phyloP scores from a whole-genome alignment of 345 rosid genomes.

The Carallia pectinifolia region DNA sequence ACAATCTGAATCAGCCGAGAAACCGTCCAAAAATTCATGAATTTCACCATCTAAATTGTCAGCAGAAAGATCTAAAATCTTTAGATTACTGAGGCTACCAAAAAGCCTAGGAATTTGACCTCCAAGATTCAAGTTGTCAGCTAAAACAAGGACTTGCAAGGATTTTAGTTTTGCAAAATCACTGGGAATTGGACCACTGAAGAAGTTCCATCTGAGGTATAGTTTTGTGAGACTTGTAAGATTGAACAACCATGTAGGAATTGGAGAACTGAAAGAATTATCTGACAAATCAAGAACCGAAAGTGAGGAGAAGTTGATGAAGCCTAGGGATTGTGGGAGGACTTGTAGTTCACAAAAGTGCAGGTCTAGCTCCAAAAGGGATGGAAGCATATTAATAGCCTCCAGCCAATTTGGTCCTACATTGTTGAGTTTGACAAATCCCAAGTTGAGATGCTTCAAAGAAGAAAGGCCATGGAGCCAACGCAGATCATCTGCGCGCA shows the following conservation, averaged over 20 bases:
- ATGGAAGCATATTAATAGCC: conserved; percentile 31
- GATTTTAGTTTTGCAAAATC: conserved; percentile 35
- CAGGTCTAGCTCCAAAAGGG: conserved; percentile 30
- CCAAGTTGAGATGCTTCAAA: conserved; percentile 28
- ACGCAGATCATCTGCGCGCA: conserved; percentile 5
- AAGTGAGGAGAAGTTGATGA: conserved; percentile 44
- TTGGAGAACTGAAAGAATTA: conserved; percentile 39
- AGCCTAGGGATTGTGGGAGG: conserved; percentile 12
- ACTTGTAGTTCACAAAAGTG: conserved; percentile 23
- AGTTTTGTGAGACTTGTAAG: conserved; percentile 47
- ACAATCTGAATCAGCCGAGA: conserved; percentile 25
- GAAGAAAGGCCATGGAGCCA: conserved; percentile 28
- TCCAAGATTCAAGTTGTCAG: conserved; percentile 34
- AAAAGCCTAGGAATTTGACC: conserved; percentile 40
- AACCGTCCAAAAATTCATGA: conserved; percentile 38
- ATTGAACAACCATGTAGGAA: conserved; percentile 51
- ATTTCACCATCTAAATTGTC: conserved; percentile 40
- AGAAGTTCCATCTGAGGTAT: conserved; percentile 37
- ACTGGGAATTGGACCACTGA: conserved; percentile 36
- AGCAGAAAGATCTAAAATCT: conserved; percentile 49
- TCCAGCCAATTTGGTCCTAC: conserved; percentile 26
- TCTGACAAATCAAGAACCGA: conserved; percentile 53
- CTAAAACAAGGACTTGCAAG: conserved; percentile 39
- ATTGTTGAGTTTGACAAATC: conserved; percentile 18
- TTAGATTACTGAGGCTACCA: conserved; percentile 34